phyloP scores from a whole-genome alignment of 2,329 filamentous ascomycete genomes.

The Aciculosporium take region DNA sequence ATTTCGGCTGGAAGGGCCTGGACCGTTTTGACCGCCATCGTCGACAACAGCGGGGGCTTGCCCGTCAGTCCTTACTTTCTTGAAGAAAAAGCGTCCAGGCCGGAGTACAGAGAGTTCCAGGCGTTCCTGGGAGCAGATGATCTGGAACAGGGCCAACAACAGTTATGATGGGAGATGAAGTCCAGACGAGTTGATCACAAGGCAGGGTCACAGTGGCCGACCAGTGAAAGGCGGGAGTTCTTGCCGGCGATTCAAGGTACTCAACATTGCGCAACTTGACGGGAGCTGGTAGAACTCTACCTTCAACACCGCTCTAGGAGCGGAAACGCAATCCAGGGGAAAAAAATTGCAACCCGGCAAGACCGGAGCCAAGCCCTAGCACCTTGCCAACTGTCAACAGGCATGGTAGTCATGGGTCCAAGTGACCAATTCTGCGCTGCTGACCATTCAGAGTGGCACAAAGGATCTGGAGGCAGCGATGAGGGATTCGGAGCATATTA shows the following conservation, averaged over 20 bases:
- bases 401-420: neutral
- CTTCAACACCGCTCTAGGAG: slow-evolving; percentile 3
- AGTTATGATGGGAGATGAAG: neutral
- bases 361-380: neutral
- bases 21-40: slow-evolving; percentile 17
- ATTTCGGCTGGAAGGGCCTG: slow-evolving; percentile 13
- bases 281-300: neutral
- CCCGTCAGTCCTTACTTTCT: neutral
- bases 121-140: neutral
- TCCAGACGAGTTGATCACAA: neutral
- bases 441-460: slow-evolving; percentile 6
- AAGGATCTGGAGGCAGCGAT: slow-evolving; percentile 2
- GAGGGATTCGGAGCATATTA: slow-evolving; percentile 6
- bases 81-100: neutral
- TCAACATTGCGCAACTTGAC: neutral
- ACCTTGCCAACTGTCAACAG: neutral
- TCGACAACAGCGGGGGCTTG: slow-evolving; percentile 1
- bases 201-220: neutral
- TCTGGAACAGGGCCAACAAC: neutral
- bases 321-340: neutral
- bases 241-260: neutral
- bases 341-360: neutral
- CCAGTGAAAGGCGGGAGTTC: neutral
- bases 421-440: slow-evolving; percentile 1
- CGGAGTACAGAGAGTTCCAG: neutral